Evolutionary conservation across 140 eudicot genomes (phyloP).

Genomic region (Bidens hawaiensis): DNA sequence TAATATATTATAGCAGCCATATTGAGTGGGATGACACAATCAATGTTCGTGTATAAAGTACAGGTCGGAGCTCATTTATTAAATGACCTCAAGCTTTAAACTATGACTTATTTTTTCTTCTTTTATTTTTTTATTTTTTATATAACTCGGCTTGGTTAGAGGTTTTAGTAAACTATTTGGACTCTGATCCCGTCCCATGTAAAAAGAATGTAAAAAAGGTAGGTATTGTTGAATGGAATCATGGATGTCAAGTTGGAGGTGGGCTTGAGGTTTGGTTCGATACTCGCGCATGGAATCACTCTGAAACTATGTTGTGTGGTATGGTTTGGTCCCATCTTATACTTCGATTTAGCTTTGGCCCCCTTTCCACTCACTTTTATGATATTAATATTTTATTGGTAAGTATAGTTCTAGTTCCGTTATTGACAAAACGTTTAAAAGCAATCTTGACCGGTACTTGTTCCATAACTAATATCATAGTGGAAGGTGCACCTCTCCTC

Average conservation of each 20-base stretch:
- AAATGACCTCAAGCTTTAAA: neutral
- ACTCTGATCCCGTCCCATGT: neutral
- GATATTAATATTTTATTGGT: neutral
- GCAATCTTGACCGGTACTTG: neutral
- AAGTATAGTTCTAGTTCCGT: neutral
- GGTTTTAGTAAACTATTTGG: too few species aligned
- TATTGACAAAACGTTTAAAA: neutral
- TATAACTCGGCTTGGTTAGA: too few species aligned
- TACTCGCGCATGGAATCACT: slow-evolving; percentile 23
- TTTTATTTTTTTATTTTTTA: too few species aligned
- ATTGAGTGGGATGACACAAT: neutral
- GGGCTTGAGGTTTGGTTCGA: neutral
- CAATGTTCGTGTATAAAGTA: neutral
- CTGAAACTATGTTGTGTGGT: slow-evolving; percentile 19
- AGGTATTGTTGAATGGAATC: neutral
- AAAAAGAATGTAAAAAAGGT: neutral
- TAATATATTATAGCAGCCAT: neutral
- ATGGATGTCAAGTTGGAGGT: neutral
- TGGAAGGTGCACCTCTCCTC: neutral
- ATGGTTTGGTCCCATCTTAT: slow-evolving; percentile 24
- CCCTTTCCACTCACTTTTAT: slow-evolving; percentile 10
- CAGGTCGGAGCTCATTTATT: neutral
- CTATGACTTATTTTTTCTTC: too few species aligned
- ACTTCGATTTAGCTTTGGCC: slow-evolving; percentile 25
- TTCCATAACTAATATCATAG: neutral